Percentiles rank a stretch among this genome's conserved stretches.
Conservation (phyloP, 1,284 basidiomycete species). For the Pterula multifida region DNA sequence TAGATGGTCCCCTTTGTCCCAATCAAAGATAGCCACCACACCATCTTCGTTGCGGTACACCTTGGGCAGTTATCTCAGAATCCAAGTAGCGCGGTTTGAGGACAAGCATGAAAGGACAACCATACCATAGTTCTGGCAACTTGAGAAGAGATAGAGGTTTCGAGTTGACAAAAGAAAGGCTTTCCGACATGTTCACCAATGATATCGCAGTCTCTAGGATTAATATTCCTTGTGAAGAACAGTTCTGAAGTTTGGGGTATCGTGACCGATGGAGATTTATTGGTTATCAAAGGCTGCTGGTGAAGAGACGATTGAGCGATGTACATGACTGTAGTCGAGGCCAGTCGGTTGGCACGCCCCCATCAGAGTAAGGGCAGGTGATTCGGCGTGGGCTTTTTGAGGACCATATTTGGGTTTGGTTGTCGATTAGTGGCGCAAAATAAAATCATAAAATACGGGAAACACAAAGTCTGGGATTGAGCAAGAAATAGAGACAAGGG, state of each 20-base stretch:
- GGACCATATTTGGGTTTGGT: not conserved
- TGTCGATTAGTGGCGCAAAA: not conserved
- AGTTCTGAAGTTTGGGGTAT: conserved; percentile 33
- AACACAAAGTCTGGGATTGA: not conserved
- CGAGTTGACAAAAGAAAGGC: conserved; percentile 54
- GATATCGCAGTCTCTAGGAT: conserved; percentile 37
- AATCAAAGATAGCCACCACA: conserved; percentile 49
- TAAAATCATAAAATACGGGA: not conserved
- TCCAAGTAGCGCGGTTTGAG: not conserved
- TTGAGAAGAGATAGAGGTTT: conserved; percentile 32
- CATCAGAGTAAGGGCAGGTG: not conserved
- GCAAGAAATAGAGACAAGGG: not conserved
- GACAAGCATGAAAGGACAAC: conserved; percentile 9
- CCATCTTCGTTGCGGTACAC: conserved; percentile 38
- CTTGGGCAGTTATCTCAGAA: no score
- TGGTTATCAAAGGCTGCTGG: no score
- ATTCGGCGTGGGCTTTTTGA: not conserved
- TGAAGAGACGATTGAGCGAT: not conserved
- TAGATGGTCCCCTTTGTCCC: conserved; percentile 43
- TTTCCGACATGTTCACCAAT: conserved; percentile 45
- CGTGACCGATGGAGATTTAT: not conserved
- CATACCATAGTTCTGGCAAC: conserved; percentile 39
- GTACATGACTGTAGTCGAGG: no score
- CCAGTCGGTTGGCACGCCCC: not conserved
- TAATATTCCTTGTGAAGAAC: conserved; percentile 46